Conservation (phyloP, 441 rosid genomes). For the Jatropha podagrica region DNA sequence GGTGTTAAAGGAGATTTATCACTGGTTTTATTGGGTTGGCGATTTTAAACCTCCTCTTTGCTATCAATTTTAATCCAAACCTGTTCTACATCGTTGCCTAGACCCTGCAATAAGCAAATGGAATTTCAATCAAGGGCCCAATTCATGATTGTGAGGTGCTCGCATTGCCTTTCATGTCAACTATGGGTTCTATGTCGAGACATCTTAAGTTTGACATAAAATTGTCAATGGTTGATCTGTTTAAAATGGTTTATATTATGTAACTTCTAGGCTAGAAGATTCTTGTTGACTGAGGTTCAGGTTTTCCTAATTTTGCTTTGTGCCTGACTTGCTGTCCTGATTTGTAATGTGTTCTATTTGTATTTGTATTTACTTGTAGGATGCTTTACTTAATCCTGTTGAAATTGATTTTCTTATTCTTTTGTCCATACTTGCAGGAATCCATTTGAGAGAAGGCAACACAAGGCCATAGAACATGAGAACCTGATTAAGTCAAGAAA, state of each 20-base stretch:
- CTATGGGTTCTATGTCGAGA: neutral
- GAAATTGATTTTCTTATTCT: neutral
- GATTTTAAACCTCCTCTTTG: neutral
- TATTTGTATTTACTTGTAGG: neutral
- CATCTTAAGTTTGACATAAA: neutral
- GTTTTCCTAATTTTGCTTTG: neutral
- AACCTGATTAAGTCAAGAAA: neutral
- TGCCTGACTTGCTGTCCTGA: conserved; percentile 1
- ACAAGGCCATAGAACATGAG: neutral
- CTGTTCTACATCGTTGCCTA: neutral
- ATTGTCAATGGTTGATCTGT: neutral
- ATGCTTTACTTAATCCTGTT: neutral
- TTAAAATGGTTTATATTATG: neutral
- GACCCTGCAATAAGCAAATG: neutral
- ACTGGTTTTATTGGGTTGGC: neutral
- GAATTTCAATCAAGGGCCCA: neutral
- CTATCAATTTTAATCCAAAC: neutral
- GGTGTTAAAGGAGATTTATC: neutral
- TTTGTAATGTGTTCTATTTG: neutral
- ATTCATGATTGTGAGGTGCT: neutral
- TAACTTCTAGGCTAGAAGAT: neutral
- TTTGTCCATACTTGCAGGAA: neutral
- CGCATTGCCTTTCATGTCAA: neutral
- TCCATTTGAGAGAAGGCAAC: neutral
- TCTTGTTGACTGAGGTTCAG: neutral